These are phyloP conservation scores for Yarrowia phangngaensis DNA, from an alignment of 805 yeast genomes.

Conservation along the genomic window DNA sequence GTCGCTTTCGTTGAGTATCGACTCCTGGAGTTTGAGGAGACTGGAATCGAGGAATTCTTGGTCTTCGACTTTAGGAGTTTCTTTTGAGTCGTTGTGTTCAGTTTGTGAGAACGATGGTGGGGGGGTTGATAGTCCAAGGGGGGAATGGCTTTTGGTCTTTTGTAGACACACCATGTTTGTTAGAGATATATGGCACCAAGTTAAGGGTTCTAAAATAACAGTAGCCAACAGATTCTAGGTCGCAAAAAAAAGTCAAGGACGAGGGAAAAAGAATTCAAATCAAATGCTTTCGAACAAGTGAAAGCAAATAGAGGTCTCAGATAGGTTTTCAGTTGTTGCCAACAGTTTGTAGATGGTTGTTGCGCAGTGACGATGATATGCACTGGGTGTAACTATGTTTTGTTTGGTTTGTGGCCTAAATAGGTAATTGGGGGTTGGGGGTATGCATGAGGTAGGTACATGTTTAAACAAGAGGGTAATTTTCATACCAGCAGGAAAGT, in stretches of 20 bases:
- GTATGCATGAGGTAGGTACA: too few species aligned
- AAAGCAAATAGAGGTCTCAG: background rate
- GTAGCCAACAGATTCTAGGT: too few species aligned
- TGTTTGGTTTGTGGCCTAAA: conserved; percentile 11
- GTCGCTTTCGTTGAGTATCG: conserved; percentile 25
- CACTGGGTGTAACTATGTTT: conserved; percentile 9
- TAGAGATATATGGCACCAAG: too few species aligned
- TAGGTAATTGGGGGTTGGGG: conserved; percentile 9
- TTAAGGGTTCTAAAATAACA: too few species aligned
- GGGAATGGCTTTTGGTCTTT: conserved; percentile 7
- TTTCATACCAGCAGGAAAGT: too few species aligned
- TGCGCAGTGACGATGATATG: too few species aligned
- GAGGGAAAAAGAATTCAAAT: too few species aligned
- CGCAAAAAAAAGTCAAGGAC: too few species aligned
- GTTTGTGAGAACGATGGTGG: conserved; percentile 11
- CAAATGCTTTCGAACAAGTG: too few species aligned
- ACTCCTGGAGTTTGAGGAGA: conserved; percentile 12
- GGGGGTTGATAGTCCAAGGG: conserved; percentile 12
- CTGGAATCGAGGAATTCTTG: background rate
- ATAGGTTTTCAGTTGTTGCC: too few species aligned
- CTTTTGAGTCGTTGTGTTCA: background rate
- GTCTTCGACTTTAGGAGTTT: background rate
- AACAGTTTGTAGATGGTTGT: too few species aligned
- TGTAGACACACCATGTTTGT: conserved; percentile 6
- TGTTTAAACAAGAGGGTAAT: conserved; percentile 11